Evolutionary conservation across 176 grass and related monocot genomes (phyloP), one percentile per base, ranked within the genome.

Genomic region (Oryza rufipogon): DNA sequence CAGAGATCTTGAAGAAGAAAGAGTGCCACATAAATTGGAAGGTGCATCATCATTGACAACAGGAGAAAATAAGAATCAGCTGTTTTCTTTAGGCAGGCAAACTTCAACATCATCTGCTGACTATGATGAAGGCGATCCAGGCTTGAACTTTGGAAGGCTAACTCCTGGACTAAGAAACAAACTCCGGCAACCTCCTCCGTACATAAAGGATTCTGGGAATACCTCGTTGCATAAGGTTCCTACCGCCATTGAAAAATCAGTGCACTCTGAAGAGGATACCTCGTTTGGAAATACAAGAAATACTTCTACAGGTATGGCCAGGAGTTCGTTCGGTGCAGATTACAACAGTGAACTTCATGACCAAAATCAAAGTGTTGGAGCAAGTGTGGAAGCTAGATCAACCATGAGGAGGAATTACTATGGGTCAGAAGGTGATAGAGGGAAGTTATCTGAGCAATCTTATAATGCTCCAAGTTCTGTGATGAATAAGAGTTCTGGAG

Each of bases 81-180:
- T 64, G 0, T 85, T 56, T 14, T 81, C 90, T 66, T 85, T 75
- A 30, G 49, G 44, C 47, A 41, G 46, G 20, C 81, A 30, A 84
- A 78, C 76, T 80, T 80, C 84, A 70, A 73, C 45, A 74, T 58
- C 65, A 73, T 92, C 78, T 83, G 76, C 91, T 74, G 81, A 86
- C 79, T 66, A 68, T 7, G 68, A 87, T 56, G 82, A 81, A 74
- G 77, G 64, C 90, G 81, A 72, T 46, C n/a, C 46, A 25, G 71
- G 81, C 47, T 78, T 99, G 56, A 91, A 91, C n/a, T 84, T 94
- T 58, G 86, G 80, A 89, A 96, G 70, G 56, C 84, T 99, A 89
- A 96, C 81, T 36, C 89, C 89, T 91, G 96, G 96, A 71, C 60
- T 96, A 15, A 92, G 88, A 89, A 96, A 94, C 51, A 96, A 77